Percentiles rank a stretch among this genome's conserved stretches.
Conservation (phyloP, 2,329 filamentous ascomycete genomes). For the Rhynchosporium graminicola region DNA sequence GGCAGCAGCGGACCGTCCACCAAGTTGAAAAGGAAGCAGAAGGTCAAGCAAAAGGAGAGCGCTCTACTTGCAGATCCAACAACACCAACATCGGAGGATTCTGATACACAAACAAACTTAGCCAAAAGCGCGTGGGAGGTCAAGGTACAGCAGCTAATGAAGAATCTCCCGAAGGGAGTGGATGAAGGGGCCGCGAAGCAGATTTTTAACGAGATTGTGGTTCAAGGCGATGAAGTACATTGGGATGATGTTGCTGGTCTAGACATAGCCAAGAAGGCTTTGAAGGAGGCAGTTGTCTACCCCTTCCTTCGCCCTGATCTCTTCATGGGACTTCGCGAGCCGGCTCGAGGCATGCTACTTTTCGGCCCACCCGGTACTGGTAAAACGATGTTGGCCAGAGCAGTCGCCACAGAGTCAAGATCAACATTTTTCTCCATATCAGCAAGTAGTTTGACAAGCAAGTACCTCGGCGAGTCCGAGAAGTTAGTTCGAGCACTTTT, state of each 20-base stretch:
- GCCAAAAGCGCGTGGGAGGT: constrained; percentile 59
- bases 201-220: constrained; percentile 93
- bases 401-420: constrained; percentile 90
- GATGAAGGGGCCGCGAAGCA: constrained; percentile 83
- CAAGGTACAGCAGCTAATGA: constrained; percentile 66
- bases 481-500: constrained; percentile 95
- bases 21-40: constrained; percentile 35
- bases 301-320: constrained; percentile 93
- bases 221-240: constrained; percentile 90
- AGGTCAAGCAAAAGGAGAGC: constrained; percentile 40
- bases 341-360: constrained; percentile 89
- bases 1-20: constrained; percentile 31
- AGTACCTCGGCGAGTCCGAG: constrained; percentile 94
- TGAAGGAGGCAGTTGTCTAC: constrained; percentile 96
- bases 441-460: constrained; percentile 89
- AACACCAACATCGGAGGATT: constrained; percentile 51
- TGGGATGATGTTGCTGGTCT: constrained; percentile 94
- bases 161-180: constrained; percentile 77
- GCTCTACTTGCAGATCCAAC: constrained; percentile 42
- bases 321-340: constrained; percentile 93
- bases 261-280: constrained; percentile 83
- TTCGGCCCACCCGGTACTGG: constrained; percentile 98
- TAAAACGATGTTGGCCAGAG: constrained; percentile 95
- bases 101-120: constrained; percentile 46
- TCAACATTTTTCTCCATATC: constrained; percentile 98